Evolutionary conservation across 805 yeast species (phyloP).

Genomic region (Candida oleophila): DNA sequence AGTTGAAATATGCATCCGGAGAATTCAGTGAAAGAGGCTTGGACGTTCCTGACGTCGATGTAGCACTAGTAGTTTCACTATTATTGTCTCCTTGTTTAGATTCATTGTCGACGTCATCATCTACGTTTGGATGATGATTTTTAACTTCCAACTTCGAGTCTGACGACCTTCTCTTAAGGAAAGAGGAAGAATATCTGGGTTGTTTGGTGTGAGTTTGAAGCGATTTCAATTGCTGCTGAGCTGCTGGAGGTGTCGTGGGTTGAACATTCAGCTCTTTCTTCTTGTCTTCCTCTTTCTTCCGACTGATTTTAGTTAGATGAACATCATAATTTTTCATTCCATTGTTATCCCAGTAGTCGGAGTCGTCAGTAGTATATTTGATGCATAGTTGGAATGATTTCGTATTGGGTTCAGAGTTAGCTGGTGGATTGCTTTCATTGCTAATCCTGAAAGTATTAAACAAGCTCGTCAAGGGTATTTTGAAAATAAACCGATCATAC

Average conservation of each 20-base stretch:
- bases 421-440: slow-evolving; percentile 6
- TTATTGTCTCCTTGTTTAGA: too few species aligned
- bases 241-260: slow-evolving; percentile 1
- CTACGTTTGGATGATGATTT: not conserved
- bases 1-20: slow-evolving; percentile 1
- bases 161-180: slow-evolving; percentile 30
- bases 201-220: slow-evolving; percentile 19
- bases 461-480: slow-evolving; percentile 48
- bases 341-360: slow-evolving; percentile 82
- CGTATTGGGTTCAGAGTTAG: slow-evolving; percentile 13
- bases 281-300: slow-evolving; percentile 1
- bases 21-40: not conserved
- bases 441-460: slow-evolving; percentile 29
- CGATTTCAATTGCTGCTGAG: slow-evolving; percentile 3
- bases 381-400: slow-evolving; percentile 50
- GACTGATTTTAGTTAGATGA: slow-evolving; percentile 29
- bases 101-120: not conserved
- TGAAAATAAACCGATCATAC: slow-evolving; percentile 73
- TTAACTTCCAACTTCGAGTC: slow-evolving; percentile 20
- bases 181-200: slow-evolving; percentile 41
- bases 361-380: slow-evolving; percentile 46
- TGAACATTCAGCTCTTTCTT: not conserved
- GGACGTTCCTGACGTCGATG: not conserved
- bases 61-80: too few species aligned
- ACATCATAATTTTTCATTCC: slow-evolving; percentile 55